Base-by-base conservation (phyloP, 2,329 filamentous ascomycete genomes). In the Aphanocladium album region DNA sequence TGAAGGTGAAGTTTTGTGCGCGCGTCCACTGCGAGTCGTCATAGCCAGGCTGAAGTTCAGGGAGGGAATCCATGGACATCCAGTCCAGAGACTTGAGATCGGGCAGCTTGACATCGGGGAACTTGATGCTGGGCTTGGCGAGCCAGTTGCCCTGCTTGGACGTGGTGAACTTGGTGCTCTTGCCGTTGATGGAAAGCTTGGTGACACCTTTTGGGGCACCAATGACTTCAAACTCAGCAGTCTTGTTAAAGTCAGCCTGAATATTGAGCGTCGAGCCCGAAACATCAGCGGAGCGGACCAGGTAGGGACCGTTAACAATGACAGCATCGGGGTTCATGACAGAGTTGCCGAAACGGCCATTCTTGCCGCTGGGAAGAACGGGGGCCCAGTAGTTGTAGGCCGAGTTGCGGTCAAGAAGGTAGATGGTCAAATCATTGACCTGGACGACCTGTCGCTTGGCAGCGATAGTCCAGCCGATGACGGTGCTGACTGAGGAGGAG, bases 221-320 rank as follows among this genome's bases (percentile, higher is more conserved):
- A 37, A 90, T 80, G 35, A 91, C 77, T 64, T 90, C 86, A 37
- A 91, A 74, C 0, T 80, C 69, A 0, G 84, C 84, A 0, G 87
- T 90, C 1, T 80, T 74, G 65, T 91, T 91, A 60, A 90, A 76
- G 67, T 91, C 89, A 8, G 86, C 89, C 11, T 80, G 82, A n/a
- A 91, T 72, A 41, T 83, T 75, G 11, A 91, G 74, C 1, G 79
- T 78, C 27, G 72, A 74, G 2, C 79, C 82, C 14, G 80, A 68
- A 6, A 85, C 71, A 30, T 78, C 78, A 1, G 85, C 86, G 0
- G 79, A 81, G 11, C 86, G 80, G 46, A 87, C 68, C 1, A 89
- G 77, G 68, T 88, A 88, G 9, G 83, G 82, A 1, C 79, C 84
- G 64, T 84, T 80, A 47, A 84, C 73, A 53, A 88, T 82, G 25